phyloP scores from a whole-genome alignment of 345 rosid species.

The Salix caprea region DNA sequence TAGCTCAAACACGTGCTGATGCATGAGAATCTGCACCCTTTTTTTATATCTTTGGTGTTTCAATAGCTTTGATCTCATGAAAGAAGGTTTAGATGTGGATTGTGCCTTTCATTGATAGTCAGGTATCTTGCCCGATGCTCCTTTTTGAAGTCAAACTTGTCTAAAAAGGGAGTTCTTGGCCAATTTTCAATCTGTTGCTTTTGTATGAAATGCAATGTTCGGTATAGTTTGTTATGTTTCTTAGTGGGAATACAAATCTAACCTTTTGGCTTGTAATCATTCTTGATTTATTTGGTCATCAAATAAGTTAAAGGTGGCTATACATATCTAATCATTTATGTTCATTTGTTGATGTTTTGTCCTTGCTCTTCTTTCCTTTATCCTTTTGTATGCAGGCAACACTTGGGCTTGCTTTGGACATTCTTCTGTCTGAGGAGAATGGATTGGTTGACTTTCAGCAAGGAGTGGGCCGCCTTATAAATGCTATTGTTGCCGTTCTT shows the following conservation, averaged over 20 bases:
- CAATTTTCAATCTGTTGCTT: no score
- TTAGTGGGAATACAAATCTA: no score
- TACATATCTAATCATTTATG: not conserved
- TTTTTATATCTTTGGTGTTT: not conserved
- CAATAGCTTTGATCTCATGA: not conserved
- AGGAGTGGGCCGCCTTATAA: conserved; percentile 92
- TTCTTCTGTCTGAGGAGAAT: conserved; percentile 84
- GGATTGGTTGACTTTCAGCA: conserved; percentile 86
- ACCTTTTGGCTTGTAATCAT: no score
- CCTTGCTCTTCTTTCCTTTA: not conserved
- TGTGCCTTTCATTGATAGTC: not conserved
- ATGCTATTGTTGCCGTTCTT: conserved; percentile 95
- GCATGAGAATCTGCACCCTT: not conserved
- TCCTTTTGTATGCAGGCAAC: conserved; percentile 49
- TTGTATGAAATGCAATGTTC: no score
- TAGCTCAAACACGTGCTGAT: not conserved
- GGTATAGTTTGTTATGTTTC: no score
- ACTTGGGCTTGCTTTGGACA: conserved; percentile 88
- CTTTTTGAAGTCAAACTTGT: no score
- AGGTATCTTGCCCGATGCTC: no score
- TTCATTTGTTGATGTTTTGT: conserved; percentile 4
- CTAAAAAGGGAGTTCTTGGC: no score
- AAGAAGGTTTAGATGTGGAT: not conserved
- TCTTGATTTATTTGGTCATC: no score
- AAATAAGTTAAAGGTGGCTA: no score